Evolutionary conservation across 1,139 yeast genomes (phyloP).

Genomic region (Hyphopichia burtonii): DNA sequence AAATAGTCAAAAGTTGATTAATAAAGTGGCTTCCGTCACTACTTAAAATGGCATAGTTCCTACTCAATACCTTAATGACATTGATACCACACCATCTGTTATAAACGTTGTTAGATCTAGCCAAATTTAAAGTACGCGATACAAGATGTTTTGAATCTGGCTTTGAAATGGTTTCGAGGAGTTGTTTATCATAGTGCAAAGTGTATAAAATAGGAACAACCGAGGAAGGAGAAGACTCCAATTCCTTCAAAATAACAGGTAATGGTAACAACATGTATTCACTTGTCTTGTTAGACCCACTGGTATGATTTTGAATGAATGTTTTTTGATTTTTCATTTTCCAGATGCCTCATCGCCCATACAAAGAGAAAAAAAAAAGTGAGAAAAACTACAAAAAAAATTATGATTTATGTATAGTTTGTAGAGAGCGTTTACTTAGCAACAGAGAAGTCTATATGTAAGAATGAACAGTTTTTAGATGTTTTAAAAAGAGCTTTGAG

Average conservation of each 20-base stretch:
- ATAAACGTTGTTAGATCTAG: slow-evolving; percentile 48
- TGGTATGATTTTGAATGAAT: too few relatives aligned
- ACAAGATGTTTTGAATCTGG: slow-evolving; percentile 57
- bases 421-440: too few relatives aligned
- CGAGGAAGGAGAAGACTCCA: slow-evolving; percentile 34
- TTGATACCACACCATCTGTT: slow-evolving; percentile 67
- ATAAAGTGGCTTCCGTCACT: slow-evolving; percentile 61
- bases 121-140: slow-evolving; percentile 53
- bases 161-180: slow-evolving; percentile 43
- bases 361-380: neutral
- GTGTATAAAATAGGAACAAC: slow-evolving; percentile 34
- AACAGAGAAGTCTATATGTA: too few relatives aligned
- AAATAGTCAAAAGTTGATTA: slow-evolving; percentile 51
- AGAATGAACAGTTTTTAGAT: too few relatives aligned
- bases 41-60: slow-evolving; percentile 55
- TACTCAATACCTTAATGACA: slow-evolving; percentile 47
- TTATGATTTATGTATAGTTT: too few relatives aligned
- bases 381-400: neutral
- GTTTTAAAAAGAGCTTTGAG: too few relatives aligned
- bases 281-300: too few relatives aligned
- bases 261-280: slow-evolving; percentile 34
- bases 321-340: neutral
- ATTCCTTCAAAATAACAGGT: slow-evolving; percentile 29
- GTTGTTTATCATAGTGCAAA: slow-evolving; percentile 26
- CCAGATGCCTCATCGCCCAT: neutral